These are phyloP conservation scores for Craterostigma plantagineum DNA, from an alignment of 257 asterid species.

Conservation along the genomic window DNA sequence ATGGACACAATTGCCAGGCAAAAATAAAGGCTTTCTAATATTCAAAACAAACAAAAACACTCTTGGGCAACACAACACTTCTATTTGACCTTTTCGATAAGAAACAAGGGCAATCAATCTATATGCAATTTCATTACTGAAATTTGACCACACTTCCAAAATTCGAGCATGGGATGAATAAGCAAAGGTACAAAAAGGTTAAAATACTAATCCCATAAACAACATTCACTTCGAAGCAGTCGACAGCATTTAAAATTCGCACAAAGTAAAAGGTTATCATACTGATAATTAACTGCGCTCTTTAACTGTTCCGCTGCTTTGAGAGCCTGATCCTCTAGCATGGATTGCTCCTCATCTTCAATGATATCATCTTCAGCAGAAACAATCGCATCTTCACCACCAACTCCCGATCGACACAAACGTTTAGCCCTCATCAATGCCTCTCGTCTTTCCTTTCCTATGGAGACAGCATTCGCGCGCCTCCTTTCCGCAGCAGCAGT, in stretches of 20 bases:
- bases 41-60: not conserved
- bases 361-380: conserved; percentile 39
- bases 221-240: not conserved
- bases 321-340: conserved; percentile 55
- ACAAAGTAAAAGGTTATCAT: conserved; percentile 14
- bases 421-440: conserved; percentile 79
- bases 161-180: too few relatives aligned
- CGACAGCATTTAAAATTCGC: conserved; percentile 3
- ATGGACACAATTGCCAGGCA: too few relatives aligned
- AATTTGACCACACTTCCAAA: too few relatives aligned
- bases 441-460: conserved; percentile 88
- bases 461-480: conserved; percentile 53
- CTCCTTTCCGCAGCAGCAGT: conserved; percentile 70
- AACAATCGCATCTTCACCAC: conserved; percentile 21
- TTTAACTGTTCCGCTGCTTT: conserved; percentile 62
- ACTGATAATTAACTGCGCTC: conserved; percentile 48
- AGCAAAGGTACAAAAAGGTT: not conserved
- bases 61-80: too few relatives aligned
- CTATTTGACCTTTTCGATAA: too few relatives aligned
- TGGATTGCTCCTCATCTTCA: conserved; percentile 52
- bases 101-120: too few relatives aligned
- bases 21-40: conserved; percentile 7
- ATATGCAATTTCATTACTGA: too few relatives aligned
- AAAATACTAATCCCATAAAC: not conserved
- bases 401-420: conserved; percentile 58